A percentile compares a stretch with the other conserved stretches of the same genome.
phyloP scores from a whole-genome alignment of 2,329 filamentous ascomycete species.

The Nigrospora osmanthi region DNA sequence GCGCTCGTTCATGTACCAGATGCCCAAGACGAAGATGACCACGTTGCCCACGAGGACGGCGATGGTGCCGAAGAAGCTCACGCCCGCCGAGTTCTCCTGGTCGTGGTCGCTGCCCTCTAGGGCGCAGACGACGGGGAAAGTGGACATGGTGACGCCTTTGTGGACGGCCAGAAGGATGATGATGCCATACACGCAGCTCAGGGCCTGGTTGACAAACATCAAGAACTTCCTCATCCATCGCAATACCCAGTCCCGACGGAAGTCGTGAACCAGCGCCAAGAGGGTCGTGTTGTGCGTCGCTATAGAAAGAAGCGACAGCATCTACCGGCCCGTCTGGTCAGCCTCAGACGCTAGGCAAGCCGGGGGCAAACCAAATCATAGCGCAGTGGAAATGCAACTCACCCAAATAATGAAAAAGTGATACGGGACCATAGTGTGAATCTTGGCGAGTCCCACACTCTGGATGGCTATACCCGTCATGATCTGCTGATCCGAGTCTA shows the following conservation, averaged over 20 bases:
- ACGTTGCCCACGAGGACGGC: constrained; percentile 51
- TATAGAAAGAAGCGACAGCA: constrained; percentile 55
- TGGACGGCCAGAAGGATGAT: constrained; percentile 49
- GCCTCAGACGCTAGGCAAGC: not conserved
- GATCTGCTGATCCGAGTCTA: constrained; percentile 62
- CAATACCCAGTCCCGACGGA: constrained; percentile 58
- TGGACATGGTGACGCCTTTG: constrained; percentile 39
- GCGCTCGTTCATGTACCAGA: constrained; percentile 57
- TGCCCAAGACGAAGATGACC: constrained; percentile 49
- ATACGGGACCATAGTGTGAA: constrained; percentile 52
- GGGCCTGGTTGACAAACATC: constrained; percentile 57
- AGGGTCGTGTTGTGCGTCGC: constrained; percentile 59
- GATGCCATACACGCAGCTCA: constrained; percentile 48
- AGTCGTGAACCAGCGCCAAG: constrained; percentile 57
- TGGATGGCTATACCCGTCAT: constrained; percentile 64
- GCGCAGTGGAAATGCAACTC: not conserved
- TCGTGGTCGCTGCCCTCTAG: constrained; percentile 36
- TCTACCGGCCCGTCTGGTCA: constrained; percentile 24
- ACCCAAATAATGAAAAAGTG: constrained; percentile 62
- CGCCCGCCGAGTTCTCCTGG: constrained; percentile 27
- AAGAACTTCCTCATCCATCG: constrained; percentile 58
- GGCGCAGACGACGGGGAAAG: constrained; percentile 54
- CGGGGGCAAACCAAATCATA: not conserved
- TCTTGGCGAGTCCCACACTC: constrained; percentile 52
- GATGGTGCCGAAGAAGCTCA: constrained; percentile 52